Conservation (phyloP, 257 asterid genomes). For the Capsicum rhomboideum region DNA sequence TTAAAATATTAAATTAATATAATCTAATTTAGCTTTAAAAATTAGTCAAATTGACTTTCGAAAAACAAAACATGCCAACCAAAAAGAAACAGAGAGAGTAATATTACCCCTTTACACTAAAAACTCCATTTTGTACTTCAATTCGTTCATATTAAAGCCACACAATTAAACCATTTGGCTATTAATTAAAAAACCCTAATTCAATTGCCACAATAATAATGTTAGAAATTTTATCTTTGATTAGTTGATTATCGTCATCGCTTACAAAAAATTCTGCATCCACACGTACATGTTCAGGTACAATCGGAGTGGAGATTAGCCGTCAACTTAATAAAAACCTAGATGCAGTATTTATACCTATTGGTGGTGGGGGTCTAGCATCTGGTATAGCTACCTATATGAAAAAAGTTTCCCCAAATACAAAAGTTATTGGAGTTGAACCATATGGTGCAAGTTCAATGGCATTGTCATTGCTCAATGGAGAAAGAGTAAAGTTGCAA, state of each 20-base stretch:
- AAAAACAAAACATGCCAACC: no score
- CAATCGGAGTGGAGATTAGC: constrained; percentile 80
- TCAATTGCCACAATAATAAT: no score
- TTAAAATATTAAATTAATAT: no score
- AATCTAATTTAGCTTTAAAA: no score
- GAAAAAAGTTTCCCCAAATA: constrained; percentile 65
- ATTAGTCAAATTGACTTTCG: no score
- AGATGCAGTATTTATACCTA: constrained; percentile 81
- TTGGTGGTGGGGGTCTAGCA: constrained; percentile 96
- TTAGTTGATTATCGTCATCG: background rate
- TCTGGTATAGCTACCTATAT: constrained; percentile 88
- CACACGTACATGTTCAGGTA: constrained; percentile 24
- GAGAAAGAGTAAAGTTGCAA: constrained; percentile 52
- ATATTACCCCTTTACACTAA: no score
- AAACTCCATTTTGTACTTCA: no score
- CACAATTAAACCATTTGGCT: no score
- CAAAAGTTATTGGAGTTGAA: constrained; percentile 85
- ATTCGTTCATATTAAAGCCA: no score
- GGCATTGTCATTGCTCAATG: constrained; percentile 71
- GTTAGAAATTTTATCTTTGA: no score
- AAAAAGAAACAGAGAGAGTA: no score
- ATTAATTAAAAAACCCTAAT: no score
- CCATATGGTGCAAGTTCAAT: constrained; percentile 90
- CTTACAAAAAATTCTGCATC: background rate
- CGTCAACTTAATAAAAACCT: constrained; percentile 49